Evolutionary conservation across 495 filamentous ascomycete species (phyloP), one percentile per base, ranked within the genome.

Genomic region (Neurospora africana): DNA sequence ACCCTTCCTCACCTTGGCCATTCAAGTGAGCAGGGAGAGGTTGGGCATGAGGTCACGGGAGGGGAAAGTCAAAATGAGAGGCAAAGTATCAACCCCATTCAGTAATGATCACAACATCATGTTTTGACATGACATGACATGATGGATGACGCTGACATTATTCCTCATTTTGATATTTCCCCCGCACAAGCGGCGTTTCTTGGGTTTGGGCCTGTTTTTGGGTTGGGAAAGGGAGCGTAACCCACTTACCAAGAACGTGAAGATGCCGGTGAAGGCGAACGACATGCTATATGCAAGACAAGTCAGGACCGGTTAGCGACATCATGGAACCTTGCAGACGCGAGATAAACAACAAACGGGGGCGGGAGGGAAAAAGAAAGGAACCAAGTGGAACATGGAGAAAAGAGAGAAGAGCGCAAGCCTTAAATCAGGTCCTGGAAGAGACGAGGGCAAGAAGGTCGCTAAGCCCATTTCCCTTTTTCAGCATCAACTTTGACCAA

Each of bases 251-350:
- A 98, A 84, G 82, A 97, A 98, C 33, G 94, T 97, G 80, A 98
- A 98, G 75, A 97, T 87, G 17, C 94, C 94, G 17, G 89, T 89
- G 80, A 92, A 98, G 27, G 91, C 91, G 10, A 94, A 81, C 68
- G 93, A 84, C 40, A 88, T 92, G n/a, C 92, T 65, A 65, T 65
- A 65, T 93, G 79, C 68, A 75, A 72, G 72, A 72, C 44, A 68
- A 70, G 47, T 30, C 74, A 71, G 58, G 69, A 70, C 40, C 75
- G 76, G 79, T 83, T 77, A 83, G 79, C 76, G 53, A 71, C 78
- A 74, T 74, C 27, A 65, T 65, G 53, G 43, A 69, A 47, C 69
- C 70, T 68, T 43, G 72, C 71, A 70, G 38, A 68, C 67, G 41
- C 47, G 21, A 69, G 73, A 72, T 72, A 70, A 71, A 71, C 73